Conservation (phyloP, 2,329 filamentous ascomycete species). For the Chalara sp. region DNA sequence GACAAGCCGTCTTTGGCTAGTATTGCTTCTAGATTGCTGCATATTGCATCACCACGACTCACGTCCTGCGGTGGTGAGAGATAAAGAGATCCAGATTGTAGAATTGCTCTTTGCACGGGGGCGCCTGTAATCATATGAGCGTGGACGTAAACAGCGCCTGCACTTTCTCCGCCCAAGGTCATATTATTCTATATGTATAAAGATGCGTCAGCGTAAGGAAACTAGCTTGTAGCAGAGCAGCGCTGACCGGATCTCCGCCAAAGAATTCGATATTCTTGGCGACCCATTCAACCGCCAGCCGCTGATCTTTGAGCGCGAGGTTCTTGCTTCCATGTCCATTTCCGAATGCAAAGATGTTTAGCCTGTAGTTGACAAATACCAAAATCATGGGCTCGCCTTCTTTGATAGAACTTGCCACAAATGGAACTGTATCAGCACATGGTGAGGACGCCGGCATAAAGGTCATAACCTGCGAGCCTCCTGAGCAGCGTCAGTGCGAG, state of each 20-base stretch:
- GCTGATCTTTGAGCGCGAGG: constrained; percentile 30
- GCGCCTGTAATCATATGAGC: constrained; percentile 31
- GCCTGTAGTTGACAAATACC: constrained; percentile 35
- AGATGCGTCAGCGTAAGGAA: neutral
- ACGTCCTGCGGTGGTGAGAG: constrained; percentile 28
- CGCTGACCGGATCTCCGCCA: constrained; percentile 22
- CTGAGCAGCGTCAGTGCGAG: neutral
- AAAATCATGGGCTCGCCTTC: constrained; percentile 31
- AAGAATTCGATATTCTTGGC: constrained; percentile 20
- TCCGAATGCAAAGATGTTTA: constrained; percentile 40
- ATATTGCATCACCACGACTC: constrained; percentile 21
- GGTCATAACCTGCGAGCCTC: neutral
- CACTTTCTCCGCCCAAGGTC: constrained; percentile 38
- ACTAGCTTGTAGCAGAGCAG: neutral
- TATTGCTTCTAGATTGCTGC: neutral
- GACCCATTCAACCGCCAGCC: constrained; percentile 28
- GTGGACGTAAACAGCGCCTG: constrained; percentile 38
- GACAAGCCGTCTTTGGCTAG: neutral
- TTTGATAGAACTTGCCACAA: constrained; percentile 28
- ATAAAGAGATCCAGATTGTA: constrained; percentile 36
- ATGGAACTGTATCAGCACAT: neutral
- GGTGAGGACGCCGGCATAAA: neutral
- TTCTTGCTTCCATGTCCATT: constrained; percentile 31
- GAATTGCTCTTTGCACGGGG: constrained; percentile 28
- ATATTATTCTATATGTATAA: constrained; percentile 27